Conservation (phyloP, 306 rosid genomes). For the Vigna nakashimae region DNA sequence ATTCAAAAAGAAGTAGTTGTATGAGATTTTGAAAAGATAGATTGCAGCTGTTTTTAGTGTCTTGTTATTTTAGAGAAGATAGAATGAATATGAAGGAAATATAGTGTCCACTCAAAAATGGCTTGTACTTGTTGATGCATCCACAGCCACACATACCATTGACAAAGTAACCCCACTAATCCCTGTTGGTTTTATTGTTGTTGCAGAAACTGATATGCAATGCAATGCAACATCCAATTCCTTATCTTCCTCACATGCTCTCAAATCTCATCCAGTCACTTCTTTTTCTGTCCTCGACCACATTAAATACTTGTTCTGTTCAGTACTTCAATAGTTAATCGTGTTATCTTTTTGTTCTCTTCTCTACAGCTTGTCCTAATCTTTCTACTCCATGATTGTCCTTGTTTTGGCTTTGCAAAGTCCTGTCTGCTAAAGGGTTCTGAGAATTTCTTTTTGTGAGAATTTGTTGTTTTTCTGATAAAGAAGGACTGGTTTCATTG, state of each 20-base stretch:
- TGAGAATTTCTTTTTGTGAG: background rate
- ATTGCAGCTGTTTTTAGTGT: background rate
- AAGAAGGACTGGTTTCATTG: background rate
- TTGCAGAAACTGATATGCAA: conserved; percentile 5
- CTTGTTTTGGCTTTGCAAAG: conserved; percentile 1
- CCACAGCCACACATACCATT: conserved; percentile 47
- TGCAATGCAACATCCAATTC: conserved; percentile 25
- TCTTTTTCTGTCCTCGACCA: conserved; percentile 1
- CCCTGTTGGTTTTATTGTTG: background rate
- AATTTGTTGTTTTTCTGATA: background rate
- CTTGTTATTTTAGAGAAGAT: background rate
- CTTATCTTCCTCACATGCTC: conserved; percentile 52
- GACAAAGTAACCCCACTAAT: conserved; percentile 28
- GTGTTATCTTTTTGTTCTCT: background rate
- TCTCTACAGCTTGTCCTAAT: conserved; percentile 1
- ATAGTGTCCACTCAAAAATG: conserved; percentile 37
- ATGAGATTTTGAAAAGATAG: background rate
- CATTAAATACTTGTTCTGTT: background rate
- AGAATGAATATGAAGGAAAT: conserved; percentile 36
- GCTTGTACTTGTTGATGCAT: conserved; percentile 1
- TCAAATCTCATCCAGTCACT: conserved; percentile 48
- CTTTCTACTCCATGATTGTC: background rate
- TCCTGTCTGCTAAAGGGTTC: background rate
- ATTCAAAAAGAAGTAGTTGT: background rate
- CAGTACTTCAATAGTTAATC: background rate